A percentile compares a stretch with the other conserved stretches of the same genome.
These are phyloP conservation scores for Boeremia lycopersici DNA, from an alignment of 2,329 filamentous ascomycete species.

Conservation along the genomic window DNA sequence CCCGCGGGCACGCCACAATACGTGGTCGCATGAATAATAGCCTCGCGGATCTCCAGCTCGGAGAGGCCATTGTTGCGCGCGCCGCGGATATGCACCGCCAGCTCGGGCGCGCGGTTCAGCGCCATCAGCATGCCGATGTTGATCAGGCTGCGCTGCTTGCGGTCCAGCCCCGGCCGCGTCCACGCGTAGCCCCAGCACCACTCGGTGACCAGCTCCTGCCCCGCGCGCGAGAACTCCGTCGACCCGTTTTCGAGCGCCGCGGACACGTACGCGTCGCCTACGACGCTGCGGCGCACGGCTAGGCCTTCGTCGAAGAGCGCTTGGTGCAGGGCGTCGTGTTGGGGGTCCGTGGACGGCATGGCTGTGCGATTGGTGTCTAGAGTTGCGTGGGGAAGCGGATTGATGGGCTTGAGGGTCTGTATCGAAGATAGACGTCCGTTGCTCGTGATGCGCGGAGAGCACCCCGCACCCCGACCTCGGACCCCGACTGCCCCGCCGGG, in stretches of 20 bases:
- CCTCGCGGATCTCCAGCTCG: conserved; percentile 68
- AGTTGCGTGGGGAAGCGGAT: too few relatives aligned
- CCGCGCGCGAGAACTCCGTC: conserved; percentile 64
- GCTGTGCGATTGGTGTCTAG: not conserved
- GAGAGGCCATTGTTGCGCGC: conserved; percentile 67
- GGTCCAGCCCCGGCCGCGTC: conserved; percentile 66
- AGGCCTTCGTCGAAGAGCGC: conserved; percentile 66
- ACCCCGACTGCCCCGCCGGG: conserved; percentile 31
- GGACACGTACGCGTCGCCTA: conserved; percentile 67
- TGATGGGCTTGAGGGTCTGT: too few relatives aligned
- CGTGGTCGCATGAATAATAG: conserved; percentile 57
- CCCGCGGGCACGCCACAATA: conserved; percentile 63
- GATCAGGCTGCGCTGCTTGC: conserved; percentile 65
- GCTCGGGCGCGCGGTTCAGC: conserved; percentile 63
- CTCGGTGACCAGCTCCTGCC: conserved; percentile 68
- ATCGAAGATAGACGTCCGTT: not conserved
- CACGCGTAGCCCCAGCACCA: conserved; percentile 69
- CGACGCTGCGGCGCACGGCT: conserved; percentile 64
- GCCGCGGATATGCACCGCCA: conserved; percentile 67
- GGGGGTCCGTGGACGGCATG: conserved; percentile 50
- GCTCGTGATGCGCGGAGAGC: too few relatives aligned
- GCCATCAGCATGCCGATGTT: conserved; percentile 71
- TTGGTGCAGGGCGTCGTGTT: conserved; percentile 55
- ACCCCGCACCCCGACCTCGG: conserved; percentile 26
- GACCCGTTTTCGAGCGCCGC: conserved; percentile 61